Evolutionary conservation across 2,329 filamentous ascomycete species (phyloP).

Genomic region (Diaporthe sp.): DNA sequence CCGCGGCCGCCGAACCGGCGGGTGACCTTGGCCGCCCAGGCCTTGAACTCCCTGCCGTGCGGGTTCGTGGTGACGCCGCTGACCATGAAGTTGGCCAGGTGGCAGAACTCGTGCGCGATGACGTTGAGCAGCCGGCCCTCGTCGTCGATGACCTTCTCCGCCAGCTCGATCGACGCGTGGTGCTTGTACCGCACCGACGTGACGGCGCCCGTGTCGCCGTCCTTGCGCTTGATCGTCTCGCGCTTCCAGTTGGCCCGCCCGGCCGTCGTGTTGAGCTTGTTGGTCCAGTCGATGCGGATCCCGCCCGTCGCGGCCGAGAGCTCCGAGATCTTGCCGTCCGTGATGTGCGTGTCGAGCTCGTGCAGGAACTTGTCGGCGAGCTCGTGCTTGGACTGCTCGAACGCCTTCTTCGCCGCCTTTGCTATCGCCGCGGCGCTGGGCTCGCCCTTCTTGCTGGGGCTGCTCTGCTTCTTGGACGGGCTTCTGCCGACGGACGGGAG

Average conservation of each 20-base stretch:
- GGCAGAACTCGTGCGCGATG: conserved; percentile 96
- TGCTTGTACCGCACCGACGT: conserved; percentile 54
- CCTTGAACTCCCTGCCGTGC: conserved; percentile 87
- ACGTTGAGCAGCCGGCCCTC: conserved; percentile 86
- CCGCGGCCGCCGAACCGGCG: conserved; percentile 69
- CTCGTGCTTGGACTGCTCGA: conserved; percentile 71
- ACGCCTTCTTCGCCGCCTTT: conserved; percentile 67
- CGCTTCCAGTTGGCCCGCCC: conserved; percentile 81
- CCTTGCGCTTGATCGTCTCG: conserved; percentile 61
- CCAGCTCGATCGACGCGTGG: conserved; percentile 88
- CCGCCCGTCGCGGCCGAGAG: conserved; percentile 76
- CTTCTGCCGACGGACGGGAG: conserved; percentile 45
- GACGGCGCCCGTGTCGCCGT: conserved; percentile 41
- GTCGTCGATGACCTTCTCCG: conserved; percentile 87
- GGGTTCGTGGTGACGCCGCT: conserved; percentile 80
- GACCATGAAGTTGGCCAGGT: conserved; percentile 92
- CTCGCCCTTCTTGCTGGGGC: conserved; percentile 46
- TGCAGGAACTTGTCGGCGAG: conserved; percentile 74
- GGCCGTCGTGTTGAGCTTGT: conserved; percentile 83
- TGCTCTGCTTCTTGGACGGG: conserved; percentile 47
- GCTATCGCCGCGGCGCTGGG: conserved; percentile 46
- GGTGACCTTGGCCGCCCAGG: conserved; percentile 72
- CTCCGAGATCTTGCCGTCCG: conserved; percentile 67
- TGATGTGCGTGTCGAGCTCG: conserved; percentile 77
- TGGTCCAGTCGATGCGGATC: conserved; percentile 79